phyloP scores from a whole-genome alignment of 2,329 filamentous ascomycete species.

The Aspergillus quadricinctus region DNA sequence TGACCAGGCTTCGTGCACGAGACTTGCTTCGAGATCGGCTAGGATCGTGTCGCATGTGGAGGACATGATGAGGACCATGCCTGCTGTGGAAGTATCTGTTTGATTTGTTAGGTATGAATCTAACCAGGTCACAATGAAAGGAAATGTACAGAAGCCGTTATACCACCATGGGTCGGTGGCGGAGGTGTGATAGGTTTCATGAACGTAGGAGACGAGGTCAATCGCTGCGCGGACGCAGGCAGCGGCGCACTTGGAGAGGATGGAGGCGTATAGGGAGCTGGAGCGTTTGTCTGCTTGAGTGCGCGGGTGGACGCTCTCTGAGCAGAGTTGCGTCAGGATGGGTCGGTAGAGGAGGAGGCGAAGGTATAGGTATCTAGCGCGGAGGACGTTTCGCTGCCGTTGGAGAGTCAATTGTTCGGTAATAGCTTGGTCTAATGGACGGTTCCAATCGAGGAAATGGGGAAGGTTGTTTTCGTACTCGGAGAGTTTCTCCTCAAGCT shows the following conservation, averaged over 20 bases:
- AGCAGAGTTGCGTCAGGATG: slow-evolving; percentile 31
- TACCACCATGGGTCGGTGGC: slow-evolving; percentile 36
- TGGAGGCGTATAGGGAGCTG: not conserved
- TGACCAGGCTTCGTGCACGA: slow-evolving; percentile 21
- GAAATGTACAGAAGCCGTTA: slow-evolving; percentile 35
- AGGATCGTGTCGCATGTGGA: slow-evolving; percentile 20
- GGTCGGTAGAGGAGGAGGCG: slow-evolving; percentile 31
- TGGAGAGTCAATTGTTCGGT: slow-evolving; percentile 8
- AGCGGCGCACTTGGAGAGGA: slow-evolving; percentile 24
- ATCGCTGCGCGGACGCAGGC: slow-evolving; percentile 29
- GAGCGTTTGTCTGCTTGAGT: not conserved
- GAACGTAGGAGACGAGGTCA: slow-evolving; percentile 27
- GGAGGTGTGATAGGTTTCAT: slow-evolving; percentile 24
- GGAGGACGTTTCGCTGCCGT: slow-evolving; percentile 29
- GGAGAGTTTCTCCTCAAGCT: slow-evolving; percentile 23
- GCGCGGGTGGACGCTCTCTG: slow-evolving; percentile 6
- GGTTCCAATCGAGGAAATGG: slow-evolving; percentile 21
- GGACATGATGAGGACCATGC: slow-evolving; percentile 30
- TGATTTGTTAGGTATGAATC: not conserved
- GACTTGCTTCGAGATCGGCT: slow-evolving; percentile 12
- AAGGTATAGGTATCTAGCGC: slow-evolving; percentile 31
- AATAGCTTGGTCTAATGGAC: not conserved
- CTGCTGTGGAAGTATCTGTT: slow-evolving; percentile 28
- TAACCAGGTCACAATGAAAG: not conserved
- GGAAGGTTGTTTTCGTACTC: slow-evolving; percentile 22